Base-by-base conservation (phyloP, 2,329 filamentous ascomycete genomes). In the Ceratocystis destructans region DNA sequence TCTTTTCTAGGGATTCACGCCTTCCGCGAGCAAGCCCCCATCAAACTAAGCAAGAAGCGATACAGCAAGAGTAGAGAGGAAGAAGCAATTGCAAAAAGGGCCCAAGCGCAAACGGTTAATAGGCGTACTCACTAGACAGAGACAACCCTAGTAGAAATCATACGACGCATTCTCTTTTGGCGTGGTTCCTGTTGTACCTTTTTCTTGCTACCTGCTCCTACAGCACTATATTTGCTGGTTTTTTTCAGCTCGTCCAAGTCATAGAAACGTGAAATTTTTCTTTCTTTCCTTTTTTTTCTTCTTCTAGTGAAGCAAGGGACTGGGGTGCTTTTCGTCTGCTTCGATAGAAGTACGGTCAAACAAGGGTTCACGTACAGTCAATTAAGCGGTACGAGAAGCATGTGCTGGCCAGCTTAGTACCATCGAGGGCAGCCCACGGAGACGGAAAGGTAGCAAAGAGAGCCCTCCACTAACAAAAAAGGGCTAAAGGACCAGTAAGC, bases 391-490 rank as follows among this genome's bases (percentile, higher is more conserved):
- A 59, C 15, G 28, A 10, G 7, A 57, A 15, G 8, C 50, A 20
- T 57, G 50, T 31, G 10, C 22, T 31, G 7, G 37, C 10, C 37
- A 41, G 37, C 37, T 41, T 25, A 55, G 50, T 6, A 28, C 12
- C 25, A 33, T 12, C 28, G n/a, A 57, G 55, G 5, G 20, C 20
- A 25, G 48, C 22, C 15, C 48, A 53, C 22, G 3, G 10, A 25
- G 22, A 53, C 48, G 20, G 48, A 53, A 53, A 15, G 37, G 37
- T 41, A 41, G 10, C 37, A 41, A 41, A 41, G 37, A 53, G 48
- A 53, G 48, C 48, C 48, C 48, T 53, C 48, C 28, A 31, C 55
- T 33, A 59, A 53, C n/a, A 53, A 25, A 53, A 59, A 59, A 59
- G 28, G 31, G 55, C 28, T 31, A 33, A 59, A 37, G 28, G 55